These are phyloP conservation scores for Plantago coronopus DNA, from an alignment of 305 asterid genomes.

Conservation along the genomic window DNA sequence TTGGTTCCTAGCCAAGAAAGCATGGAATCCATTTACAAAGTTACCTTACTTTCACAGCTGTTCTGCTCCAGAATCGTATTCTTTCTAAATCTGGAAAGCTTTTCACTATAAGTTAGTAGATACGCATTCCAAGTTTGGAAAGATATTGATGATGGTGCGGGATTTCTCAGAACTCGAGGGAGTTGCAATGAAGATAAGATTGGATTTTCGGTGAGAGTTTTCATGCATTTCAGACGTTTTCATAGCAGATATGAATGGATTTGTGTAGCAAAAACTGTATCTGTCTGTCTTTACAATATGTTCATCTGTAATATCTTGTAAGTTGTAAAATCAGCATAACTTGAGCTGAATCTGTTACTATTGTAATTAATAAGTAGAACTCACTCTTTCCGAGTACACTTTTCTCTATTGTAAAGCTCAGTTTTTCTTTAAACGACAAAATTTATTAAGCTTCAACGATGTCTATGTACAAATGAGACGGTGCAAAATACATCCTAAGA, in stretches of 20 bases:
- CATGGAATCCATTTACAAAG: neutral
- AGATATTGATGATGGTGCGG: neutral
- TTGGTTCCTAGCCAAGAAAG: conserved; percentile 13
- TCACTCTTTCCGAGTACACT: no score
- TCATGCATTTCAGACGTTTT: neutral
- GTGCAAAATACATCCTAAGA: no score
- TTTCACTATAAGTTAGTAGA: neutral
- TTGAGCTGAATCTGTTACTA: neutral
- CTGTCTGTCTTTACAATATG: neutral
- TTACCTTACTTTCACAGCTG: neutral
- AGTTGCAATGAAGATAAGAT: neutral
- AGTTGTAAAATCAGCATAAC: neutral
- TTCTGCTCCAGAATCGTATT: neutral
- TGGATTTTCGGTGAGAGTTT: neutral
- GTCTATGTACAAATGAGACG: no score
- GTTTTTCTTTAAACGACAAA: no score
- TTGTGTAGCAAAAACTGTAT: neutral
- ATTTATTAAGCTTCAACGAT: no score
- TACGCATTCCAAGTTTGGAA: neutral
- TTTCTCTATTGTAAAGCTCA: no score
- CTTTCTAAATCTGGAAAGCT: neutral
- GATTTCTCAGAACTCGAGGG: neutral
- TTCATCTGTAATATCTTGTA: conserved; percentile 5
- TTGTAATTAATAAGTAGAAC: no score
- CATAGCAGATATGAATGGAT: neutral